phyloP scores from a whole-genome alignment of 768 basidiomycete genomes.

The Bullera alba region DNA sequence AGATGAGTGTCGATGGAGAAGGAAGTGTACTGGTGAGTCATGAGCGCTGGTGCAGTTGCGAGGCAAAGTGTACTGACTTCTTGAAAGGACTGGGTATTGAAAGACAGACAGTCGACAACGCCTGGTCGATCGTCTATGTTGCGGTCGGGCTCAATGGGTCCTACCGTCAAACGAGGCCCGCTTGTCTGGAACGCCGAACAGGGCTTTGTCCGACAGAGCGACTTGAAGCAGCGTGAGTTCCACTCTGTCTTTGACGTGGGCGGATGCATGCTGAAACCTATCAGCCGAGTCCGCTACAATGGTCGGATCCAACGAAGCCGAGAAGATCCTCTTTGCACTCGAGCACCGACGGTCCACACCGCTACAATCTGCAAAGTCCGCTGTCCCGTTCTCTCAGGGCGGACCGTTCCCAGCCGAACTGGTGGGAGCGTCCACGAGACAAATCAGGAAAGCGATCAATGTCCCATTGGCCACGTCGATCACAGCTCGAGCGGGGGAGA shows the following conservation, averaged over 20 bases:
- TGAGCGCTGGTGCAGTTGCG: neutral
- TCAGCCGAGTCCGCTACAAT: slow-evolving; percentile 19
- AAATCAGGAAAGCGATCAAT: slow-evolving; percentile 29
- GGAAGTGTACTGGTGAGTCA: slow-evolving; percentile 28
- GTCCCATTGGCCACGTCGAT: slow-evolving; percentile 34
- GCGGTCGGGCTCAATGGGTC: neutral
- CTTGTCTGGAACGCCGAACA: slow-evolving; percentile 35
- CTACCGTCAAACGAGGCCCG: slow-evolving; percentile 33
- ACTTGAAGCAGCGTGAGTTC: slow-evolving; percentile 23
- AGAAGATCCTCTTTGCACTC: slow-evolving; percentile 36
- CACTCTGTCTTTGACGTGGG: neutral
- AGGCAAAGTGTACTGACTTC: neutral
- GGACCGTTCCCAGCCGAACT: slow-evolving; percentile 12
- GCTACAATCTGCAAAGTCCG: slow-evolving; percentile 19
- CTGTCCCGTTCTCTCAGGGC: neutral
- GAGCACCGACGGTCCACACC: slow-evolving; percentile 37
- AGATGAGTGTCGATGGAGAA: slow-evolving; percentile 32
- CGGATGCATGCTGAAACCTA: neutral
- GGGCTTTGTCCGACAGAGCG: slow-evolving; percentile 36
- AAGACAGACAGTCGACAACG: slow-evolving; percentile 19
- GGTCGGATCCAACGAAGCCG: slow-evolving; percentile 30
- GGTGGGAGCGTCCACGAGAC: slow-evolving; percentile 31
- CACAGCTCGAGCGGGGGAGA: slow-evolving; percentile 34
- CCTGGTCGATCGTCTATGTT: neutral
- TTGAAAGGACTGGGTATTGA: slow-evolving; percentile 37